A percentile compares a stretch with the other conserved stretches of the same genome.
phyloP scores from a whole-genome alignment of 1,139 yeast genomes.

The Candida tetrigidarum region DNA sequence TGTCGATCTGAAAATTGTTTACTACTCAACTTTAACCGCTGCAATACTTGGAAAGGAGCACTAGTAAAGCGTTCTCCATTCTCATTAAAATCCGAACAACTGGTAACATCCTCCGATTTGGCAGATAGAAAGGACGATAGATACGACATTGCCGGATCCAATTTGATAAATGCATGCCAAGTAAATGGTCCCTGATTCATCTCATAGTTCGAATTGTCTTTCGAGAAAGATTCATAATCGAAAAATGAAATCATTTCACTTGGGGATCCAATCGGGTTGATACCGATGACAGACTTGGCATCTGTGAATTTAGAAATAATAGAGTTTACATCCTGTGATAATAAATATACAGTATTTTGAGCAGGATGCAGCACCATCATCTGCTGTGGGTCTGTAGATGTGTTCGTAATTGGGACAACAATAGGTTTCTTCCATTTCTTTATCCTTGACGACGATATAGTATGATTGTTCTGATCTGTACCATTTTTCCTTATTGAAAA shows the following conservation, averaged over 20 bases:
- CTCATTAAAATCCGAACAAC: constrained; percentile 1
- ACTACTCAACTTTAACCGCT: constrained; percentile 13
- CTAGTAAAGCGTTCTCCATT: constrained; percentile 12
- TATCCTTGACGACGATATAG: background rate
- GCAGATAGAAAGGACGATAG: constrained; percentile 17
- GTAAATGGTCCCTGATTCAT: constrained; percentile 41
- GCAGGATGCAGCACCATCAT: too few species aligned
- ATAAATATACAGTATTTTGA: background rate
- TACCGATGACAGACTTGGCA: constrained; percentile 21
- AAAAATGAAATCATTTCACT: constrained; percentile 32
- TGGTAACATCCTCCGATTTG: constrained; percentile 8
- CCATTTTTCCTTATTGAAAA: background rate
- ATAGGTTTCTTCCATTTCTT: background rate
- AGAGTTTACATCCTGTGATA: constrained; percentile 1
- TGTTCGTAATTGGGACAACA: background rate
- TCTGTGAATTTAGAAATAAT: constrained; percentile 1
- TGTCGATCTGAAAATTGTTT: constrained; percentile 11
- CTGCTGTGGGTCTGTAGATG: background rate
- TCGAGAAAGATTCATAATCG: constrained; percentile 28
- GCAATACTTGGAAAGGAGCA: constrained; percentile 21
- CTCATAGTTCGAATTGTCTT: constrained; percentile 23
- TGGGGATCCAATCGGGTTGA: constrained; percentile 28
- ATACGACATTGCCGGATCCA: constrained; percentile 31
- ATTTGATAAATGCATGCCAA: constrained; percentile 38
- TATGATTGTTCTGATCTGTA: background rate